Evolutionary conservation across 192 early-diverging fungal genomes (phyloP), one percentile per base, ranked within the genome.

Genomic region (Podila clonocystis): DNA sequence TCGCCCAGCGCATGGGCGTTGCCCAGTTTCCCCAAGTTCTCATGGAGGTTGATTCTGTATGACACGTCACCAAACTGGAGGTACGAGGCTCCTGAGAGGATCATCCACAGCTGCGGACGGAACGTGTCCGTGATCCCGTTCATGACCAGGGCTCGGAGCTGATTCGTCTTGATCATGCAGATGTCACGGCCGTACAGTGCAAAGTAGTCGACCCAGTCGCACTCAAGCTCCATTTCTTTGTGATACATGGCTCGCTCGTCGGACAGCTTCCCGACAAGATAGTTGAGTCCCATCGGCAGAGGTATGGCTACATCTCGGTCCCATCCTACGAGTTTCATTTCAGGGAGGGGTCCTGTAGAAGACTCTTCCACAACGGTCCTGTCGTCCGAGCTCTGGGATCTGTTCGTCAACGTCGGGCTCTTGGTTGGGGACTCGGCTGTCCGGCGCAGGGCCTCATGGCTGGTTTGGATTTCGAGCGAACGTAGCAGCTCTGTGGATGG

Each of bases 151-250:
- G 58, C 13, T 20, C 58, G 64, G 0, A 79, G 65, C 12, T 57
- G 50, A 50, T 50, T 63, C 13, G 76, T 79, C 41, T 64, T 79
- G 58, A 79, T 79, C 76, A 79, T 79, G 50, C 76, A 72, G 34
- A 41, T 36, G 24, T 79, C 70, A 11, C 58, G 65, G 28, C 76
- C 76, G 30, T 79, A 72, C 24, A 63, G 48, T 3, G 76, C 76
- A 68, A 79, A 72, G 45, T 79, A 79, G 15, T 79, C 76, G 4
- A 79, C 70, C 76, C 76, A 79, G 0, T 65, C 70, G 38, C 65
- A 63, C 30, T 79, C 76, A 22, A 55, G 60, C 4, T 79, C 76
- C 29, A 79, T 72, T 0, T 79, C 76, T 3, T 41, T 52, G 29
- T 58, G 50, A 13, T 38, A 26, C 17, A 45, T 45, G 41, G 67